Conservation (phyloP, 116 monocot genomes). For the Posidonia oceanica region DNA sequence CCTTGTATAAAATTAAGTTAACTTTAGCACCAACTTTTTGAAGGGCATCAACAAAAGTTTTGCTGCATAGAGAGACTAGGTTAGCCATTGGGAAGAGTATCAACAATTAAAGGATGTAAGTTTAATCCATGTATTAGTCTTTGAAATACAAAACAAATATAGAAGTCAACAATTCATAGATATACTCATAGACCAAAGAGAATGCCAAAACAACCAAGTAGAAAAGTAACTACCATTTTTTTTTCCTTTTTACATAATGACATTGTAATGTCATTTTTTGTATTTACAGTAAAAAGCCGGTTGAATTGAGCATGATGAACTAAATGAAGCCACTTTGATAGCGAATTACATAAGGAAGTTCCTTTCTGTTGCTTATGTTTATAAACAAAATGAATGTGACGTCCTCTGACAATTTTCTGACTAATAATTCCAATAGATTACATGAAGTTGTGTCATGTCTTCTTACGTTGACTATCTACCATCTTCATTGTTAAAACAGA, state of each 20-base stretch:
- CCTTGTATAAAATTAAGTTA: constrained; percentile 63
- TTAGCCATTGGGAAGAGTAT: neutral
- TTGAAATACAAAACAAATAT: neutral
- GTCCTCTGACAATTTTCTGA: no score
- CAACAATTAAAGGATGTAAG: neutral
- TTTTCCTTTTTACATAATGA: neutral
- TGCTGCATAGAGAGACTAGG: constrained; percentile 29
- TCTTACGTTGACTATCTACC: no score
- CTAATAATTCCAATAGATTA: no score
- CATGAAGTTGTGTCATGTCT: no score
- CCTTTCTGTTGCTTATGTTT: no score
- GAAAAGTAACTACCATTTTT: no score
- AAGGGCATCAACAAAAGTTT: constrained; percentile 71
- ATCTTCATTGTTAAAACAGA: no score
- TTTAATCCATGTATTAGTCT: neutral
- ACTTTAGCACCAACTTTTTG: constrained; percentile 32
- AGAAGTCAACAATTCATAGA: no score
- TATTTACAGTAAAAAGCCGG: neutral
- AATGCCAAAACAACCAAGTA: no score
- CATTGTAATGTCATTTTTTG: neutral
- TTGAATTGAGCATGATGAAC: neutral
- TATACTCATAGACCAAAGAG: no score
- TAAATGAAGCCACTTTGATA: neutral
- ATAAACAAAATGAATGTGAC: no score
- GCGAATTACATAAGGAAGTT: no score